Conservation (phyloP, 2,329 filamentous ascomycete species). For the Alternaria alternata region DNA sequence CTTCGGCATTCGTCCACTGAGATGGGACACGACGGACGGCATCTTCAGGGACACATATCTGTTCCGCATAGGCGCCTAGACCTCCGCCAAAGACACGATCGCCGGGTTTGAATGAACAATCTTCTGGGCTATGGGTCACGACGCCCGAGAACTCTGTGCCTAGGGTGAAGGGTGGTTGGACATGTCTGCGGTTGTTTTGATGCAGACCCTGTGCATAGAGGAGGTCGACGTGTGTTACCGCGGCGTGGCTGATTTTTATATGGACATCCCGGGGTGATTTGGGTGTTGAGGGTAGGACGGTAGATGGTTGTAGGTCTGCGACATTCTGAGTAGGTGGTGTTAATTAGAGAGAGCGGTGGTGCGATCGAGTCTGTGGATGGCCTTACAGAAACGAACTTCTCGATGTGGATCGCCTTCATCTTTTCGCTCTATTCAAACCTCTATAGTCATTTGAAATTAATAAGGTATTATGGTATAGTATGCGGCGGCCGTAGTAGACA, state of each 20-base stretch:
- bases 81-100: constrained; percentile 63
- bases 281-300: constrained; percentile 42
- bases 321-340: constrained; percentile 35
- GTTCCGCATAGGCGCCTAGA: constrained; percentile 63
- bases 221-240: constrained; percentile 68
- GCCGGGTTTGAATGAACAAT: constrained; percentile 53
- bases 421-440: background rate
- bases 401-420: constrained; percentile 35
- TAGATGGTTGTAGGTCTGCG: constrained; percentile 31
- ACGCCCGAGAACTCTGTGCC: constrained; percentile 69
- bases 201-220: constrained; percentile 66
- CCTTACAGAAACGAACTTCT: constrained; percentile 24
- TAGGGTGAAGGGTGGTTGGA: constrained; percentile 65
- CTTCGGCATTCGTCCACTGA: constrained; percentile 57
- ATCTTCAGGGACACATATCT: constrained; percentile 54
- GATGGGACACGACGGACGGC: constrained; percentile 57
- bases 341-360: background rate
- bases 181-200: constrained; percentile 66
- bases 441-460: background rate
- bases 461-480: background rate
- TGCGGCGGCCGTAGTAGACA: background rate
- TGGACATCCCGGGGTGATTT: constrained; percentile 51
- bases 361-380: background rate
- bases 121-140: constrained; percentile 52
- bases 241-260: constrained; percentile 62